Conservation (phyloP, 345 rosid genomes). For the Hypericum androsaemum region DNA sequence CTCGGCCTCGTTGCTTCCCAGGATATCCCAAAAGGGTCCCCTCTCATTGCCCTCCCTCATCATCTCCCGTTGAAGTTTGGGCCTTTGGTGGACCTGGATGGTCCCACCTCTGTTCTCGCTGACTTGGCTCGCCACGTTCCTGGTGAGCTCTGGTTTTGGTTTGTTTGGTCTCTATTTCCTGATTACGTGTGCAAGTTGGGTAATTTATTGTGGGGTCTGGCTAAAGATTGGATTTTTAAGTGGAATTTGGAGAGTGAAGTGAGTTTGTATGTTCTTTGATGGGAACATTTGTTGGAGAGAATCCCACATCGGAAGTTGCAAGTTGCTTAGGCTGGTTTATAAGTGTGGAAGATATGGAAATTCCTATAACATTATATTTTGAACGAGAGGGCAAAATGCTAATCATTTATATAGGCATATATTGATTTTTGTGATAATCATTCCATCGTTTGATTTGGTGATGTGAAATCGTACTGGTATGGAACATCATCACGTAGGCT, state of each 20-base stretch:
- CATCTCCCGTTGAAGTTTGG: conserved; percentile 57
- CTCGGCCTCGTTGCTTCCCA: conserved; percentile 54
- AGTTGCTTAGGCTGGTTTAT: too few relatives aligned
- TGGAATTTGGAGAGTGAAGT: background rate
- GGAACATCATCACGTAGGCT: conserved; percentile 13
- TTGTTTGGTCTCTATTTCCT: too few relatives aligned
- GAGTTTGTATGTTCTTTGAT: background rate
- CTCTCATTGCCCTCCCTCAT: conserved; percentile 61
- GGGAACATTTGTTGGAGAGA: too few relatives aligned
- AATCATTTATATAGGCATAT: too few relatives aligned
- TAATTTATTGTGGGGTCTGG: background rate
- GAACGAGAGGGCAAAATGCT: too few relatives aligned
- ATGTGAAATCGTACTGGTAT: conserved; percentile 5
- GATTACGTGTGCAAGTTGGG: background rate
- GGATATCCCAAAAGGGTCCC: conserved; percentile 53
- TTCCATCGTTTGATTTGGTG: too few relatives aligned
- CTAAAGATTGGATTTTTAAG: background rate
- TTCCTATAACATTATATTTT: background rate
- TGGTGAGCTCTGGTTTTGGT: conserved; percentile 25
- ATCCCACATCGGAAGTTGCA: too few relatives aligned
- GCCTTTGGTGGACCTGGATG: conserved; percentile 18
- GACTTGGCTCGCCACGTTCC: conserved; percentile 57
- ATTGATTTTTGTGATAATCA: too few relatives aligned
- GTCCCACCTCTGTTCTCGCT: conserved; percentile 32
- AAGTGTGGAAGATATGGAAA: background rate